Conservation (phyloP, 2,329 filamentous ascomycete species). For the Neofusicoccum ribis region DNA sequence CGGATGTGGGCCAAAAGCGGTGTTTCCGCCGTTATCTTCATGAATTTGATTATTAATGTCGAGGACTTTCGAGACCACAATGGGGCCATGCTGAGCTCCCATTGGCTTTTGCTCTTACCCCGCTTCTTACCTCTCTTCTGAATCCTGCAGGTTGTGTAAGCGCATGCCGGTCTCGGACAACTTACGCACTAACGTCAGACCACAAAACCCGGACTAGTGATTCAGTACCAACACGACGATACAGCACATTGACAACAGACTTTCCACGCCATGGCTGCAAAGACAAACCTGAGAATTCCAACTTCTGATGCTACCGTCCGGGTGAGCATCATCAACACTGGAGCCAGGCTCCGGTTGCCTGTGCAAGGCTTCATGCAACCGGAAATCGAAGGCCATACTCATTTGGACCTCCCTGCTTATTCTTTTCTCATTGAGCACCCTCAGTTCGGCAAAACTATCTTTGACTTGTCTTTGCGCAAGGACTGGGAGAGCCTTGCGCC, state of each 20-base stretch:
- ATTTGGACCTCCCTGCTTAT: not conserved
- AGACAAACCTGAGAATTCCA: constrained; percentile 24
- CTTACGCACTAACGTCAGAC: too few relatives aligned
- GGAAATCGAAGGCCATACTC: not conserved
- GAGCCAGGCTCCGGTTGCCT: not conserved
- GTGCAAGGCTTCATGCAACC: not conserved
- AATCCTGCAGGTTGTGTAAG: too few relatives aligned
- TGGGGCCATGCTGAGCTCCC: too few relatives aligned
- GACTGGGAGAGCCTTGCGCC: constrained; percentile 43
- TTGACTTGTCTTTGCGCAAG: constrained; percentile 38
- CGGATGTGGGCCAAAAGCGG: too few relatives aligned
- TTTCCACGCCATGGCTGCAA: not conserved
- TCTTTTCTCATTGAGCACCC: constrained; percentile 11
- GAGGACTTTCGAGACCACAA: too few relatives aligned
- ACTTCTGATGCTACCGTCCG: not conserved
- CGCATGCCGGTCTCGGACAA: too few relatives aligned
- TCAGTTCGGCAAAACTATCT: not conserved
- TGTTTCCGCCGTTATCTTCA: too few relatives aligned
- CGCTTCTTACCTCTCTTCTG: too few relatives aligned
- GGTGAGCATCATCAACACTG: constrained; percentile 7
- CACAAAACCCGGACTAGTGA: too few relatives aligned
- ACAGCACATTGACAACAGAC: not conserved
- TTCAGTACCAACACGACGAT: too few relatives aligned
- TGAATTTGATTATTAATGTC: too few relatives aligned
- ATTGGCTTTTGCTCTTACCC: too few relatives aligned